Percentiles rank a stretch among this genome's conserved stretches.
Conservation (phyloP, 106 monocot species). For the Vanilla planifolia region DNA sequence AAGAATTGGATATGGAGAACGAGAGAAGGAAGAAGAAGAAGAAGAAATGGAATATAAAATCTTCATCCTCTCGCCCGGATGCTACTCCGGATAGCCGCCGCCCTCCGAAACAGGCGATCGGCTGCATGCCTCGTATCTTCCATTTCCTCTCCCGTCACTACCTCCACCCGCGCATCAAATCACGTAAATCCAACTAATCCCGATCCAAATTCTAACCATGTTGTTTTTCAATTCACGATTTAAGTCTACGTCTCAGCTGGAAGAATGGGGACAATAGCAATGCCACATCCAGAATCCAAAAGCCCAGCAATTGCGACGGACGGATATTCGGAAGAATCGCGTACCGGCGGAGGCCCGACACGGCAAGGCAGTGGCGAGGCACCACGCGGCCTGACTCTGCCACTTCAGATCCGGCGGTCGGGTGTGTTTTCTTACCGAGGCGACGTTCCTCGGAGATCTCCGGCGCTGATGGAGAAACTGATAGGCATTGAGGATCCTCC, state of each 20-base stretch:
- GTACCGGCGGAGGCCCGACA: not conserved
- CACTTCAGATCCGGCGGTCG: not conserved
- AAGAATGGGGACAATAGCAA: not conserved
- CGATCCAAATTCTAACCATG: no score
- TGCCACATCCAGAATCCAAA: no score
- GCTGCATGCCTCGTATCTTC: slow-evolving; percentile 1
- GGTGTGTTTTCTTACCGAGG: not conserved
- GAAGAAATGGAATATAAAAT: not conserved
- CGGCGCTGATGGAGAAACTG: not conserved
- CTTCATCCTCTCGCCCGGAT: not conserved
- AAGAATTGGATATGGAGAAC: not conserved
- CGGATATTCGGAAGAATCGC: no score
- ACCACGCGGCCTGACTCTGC: not conserved
- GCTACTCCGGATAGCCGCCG: not conserved
- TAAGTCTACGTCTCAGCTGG: not conserved
- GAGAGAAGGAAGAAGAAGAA: not conserved
- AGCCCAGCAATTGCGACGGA: not conserved
- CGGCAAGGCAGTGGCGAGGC: not conserved
- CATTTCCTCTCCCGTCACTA: slow-evolving; percentile 1
- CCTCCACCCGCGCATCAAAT: not conserved
- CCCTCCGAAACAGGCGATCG: not conserved
- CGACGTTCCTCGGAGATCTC: not conserved
- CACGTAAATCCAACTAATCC: not conserved
- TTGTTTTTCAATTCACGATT: not conserved
- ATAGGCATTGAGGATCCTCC: not conserved